phyloP scores from a whole-genome alignment of 2,329 filamentous ascomycete genomes.

The Trichoderma aggressivum region DNA sequence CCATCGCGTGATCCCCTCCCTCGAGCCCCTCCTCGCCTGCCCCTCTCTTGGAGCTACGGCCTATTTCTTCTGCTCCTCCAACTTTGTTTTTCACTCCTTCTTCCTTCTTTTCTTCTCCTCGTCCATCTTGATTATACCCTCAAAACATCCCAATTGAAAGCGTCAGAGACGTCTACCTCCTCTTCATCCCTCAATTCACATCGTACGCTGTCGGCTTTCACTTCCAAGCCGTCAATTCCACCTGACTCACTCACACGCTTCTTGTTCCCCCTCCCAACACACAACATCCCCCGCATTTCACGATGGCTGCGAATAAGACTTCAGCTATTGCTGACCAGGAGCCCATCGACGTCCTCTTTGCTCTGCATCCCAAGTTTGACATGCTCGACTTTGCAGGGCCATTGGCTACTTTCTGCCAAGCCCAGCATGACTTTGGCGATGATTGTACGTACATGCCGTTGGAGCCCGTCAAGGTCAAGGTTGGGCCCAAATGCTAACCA shows the following conservation, averaged over 20 bases:
- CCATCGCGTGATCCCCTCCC: conserved; percentile 23
- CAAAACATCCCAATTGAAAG: conserved; percentile 21
- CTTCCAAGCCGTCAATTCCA: neutral
- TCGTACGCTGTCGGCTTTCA: neutral
- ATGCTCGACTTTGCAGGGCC: conserved; percentile 57
- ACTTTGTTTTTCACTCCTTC: conserved; percentile 20
- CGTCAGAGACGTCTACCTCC: conserved; percentile 19
- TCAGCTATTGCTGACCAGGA: conserved; percentile 56
- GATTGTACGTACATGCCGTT: conserved; percentile 37
- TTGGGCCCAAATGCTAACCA: neutral
- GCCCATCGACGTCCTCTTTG: conserved; percentile 59
- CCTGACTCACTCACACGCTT: neutral
- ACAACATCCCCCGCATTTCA: conserved; percentile 32
- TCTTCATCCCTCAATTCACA: conserved; percentile 11
- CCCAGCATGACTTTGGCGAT: conserved; percentile 53
- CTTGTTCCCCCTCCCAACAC: conserved; percentile 23
- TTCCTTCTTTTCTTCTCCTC: conserved; percentile 23
- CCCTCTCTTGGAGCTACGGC: conserved; percentile 22
- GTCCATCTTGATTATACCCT: conserved; percentile 20
- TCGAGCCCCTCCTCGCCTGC: conserved; percentile 21
- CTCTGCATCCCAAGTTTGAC: conserved; percentile 58
- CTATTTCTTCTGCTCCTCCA: conserved; percentile 23
- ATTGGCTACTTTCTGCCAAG: conserved; percentile 48
- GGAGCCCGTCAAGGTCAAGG: neutral
- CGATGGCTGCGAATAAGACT: conserved; percentile 56